phyloP scores from a whole-genome alignment of 1,284 basidiomycete species.

The Malassezia globosa region DNA sequence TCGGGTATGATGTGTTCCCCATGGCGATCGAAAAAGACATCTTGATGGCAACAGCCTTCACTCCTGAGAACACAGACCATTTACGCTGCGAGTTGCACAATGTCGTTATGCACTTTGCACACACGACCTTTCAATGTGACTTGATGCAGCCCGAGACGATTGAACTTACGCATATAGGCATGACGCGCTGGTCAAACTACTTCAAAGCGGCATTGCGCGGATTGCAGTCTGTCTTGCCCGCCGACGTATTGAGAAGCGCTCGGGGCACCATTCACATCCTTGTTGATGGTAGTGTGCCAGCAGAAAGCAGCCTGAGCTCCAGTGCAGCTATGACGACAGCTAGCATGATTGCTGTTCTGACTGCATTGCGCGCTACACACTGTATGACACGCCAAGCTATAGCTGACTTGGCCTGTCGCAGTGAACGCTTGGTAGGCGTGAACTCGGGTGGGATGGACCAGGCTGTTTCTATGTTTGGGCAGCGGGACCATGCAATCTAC shows the following conservation, averaged over 20 bases:
- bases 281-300: constrained; percentile 42
- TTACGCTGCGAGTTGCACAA: constrained; percentile 27
- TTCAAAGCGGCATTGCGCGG: constrained; percentile 45
- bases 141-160: constrained; percentile 21
- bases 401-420: constrained; percentile 42
- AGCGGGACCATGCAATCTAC: constrained; percentile 33
- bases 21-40: constrained; percentile 45
- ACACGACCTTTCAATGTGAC: constrained; percentile 22
- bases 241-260: background rate
- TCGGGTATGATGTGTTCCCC: constrained; percentile 41
- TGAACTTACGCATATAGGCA: constrained; percentile 27
- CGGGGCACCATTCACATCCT: constrained; percentile 28
- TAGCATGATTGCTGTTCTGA: constrained; percentile 35
- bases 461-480: constrained; percentile 38
- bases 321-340: constrained; percentile 44
- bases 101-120: constrained; percentile 26
- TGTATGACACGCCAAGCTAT: constrained; percentile 33
- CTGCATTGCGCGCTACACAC: constrained; percentile 31
- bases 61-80: background rate
- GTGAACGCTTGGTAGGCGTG: constrained; percentile 40
- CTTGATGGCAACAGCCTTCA: constrained; percentile 37
- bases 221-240: constrained; percentile 34
- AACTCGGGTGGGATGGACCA: constrained; percentile 47
- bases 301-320: constrained; percentile 33
- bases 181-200: constrained; percentile 43